Evolutionary conservation across 2,329 filamentous ascomycete species (phyloP).

Genomic region (Claviceps pazoutovae): DNA sequence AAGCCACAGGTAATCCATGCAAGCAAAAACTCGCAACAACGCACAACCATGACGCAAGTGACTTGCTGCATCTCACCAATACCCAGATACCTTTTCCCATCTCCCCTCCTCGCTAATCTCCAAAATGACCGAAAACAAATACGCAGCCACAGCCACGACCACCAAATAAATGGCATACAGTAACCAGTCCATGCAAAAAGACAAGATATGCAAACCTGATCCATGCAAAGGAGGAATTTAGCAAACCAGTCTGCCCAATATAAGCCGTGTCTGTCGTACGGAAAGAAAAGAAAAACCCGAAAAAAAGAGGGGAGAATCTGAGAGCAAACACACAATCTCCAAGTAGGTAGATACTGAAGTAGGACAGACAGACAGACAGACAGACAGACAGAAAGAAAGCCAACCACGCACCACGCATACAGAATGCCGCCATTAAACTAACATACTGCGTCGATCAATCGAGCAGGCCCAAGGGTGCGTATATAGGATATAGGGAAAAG

Average conservation of each 20-base stretch:
- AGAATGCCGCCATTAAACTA: neutral
- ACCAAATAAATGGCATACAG: no score
- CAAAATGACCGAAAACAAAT: no score
- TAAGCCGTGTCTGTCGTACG: neutral
- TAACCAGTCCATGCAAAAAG: no score
- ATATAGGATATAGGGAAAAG: neutral
- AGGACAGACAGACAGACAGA: neutral
- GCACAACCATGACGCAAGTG: neutral
- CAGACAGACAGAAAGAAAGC: neutral
- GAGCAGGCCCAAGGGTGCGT: neutral
- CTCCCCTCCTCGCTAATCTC: no score
- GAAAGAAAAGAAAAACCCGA: neutral
- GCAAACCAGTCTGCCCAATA: neutral
- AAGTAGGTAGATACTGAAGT: neutral
- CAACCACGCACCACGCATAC: neutral
- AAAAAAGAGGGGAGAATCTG: no score
- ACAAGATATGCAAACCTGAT: neutral
- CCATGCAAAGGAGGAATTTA: neutral
- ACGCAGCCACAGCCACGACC: no score
- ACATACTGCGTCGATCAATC: neutral
- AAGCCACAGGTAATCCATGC: no score
- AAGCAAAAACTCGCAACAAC: neutral
- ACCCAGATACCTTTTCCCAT: no score
- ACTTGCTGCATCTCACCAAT: neutral
- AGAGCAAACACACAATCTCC: constrained; percentile 1